These are phyloP conservation scores for Eimeria tenella DNA, from an alignment of 169 alveolate species.

Conservation along the genomic window DNA sequence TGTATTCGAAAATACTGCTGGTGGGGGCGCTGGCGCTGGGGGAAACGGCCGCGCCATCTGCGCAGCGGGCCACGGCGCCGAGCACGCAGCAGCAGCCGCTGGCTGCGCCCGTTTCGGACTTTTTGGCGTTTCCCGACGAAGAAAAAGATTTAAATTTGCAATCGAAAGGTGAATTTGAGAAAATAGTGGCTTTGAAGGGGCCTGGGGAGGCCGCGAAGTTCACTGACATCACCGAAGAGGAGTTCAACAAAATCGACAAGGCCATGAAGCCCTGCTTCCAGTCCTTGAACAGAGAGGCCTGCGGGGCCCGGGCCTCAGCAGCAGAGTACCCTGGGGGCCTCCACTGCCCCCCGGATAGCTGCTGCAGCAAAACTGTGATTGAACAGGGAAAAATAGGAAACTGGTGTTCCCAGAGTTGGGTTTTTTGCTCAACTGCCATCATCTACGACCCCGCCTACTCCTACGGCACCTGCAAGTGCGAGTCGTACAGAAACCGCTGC, in stretches of 20 bases:
- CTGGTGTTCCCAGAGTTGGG: background rate
- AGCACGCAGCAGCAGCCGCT: too few species aligned
- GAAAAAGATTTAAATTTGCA: too few species aligned
- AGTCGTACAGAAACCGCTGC: background rate
- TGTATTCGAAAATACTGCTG: too few species aligned
- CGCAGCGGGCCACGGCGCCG: too few species aligned
- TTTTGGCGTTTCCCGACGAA: too few species aligned
- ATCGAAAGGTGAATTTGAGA: too few species aligned
- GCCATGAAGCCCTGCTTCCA: background rate
- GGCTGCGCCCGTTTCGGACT: too few species aligned
- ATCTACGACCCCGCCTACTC: background rate
- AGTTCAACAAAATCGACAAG: background rate
- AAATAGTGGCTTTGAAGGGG: too few species aligned
- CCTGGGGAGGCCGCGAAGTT: too few species aligned
- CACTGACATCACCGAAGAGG: background rate
- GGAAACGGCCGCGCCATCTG: too few species aligned
- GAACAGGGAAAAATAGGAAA: background rate
- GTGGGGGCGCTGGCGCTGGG: too few species aligned
- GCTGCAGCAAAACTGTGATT: slow-evolving; percentile 5
- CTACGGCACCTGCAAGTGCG: slow-evolving; percentile 19
- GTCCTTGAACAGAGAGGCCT: background rate
- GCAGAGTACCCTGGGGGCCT: slow-evolving; percentile 41
- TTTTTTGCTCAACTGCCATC: background rate
- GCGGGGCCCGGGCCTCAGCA: background rate
- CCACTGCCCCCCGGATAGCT: background rate